Evolutionary conservation across 192 early-diverging fungal species (phyloP), one percentile per base, ranked within the genome.

Genomic region (Endogone sp.): DNA sequence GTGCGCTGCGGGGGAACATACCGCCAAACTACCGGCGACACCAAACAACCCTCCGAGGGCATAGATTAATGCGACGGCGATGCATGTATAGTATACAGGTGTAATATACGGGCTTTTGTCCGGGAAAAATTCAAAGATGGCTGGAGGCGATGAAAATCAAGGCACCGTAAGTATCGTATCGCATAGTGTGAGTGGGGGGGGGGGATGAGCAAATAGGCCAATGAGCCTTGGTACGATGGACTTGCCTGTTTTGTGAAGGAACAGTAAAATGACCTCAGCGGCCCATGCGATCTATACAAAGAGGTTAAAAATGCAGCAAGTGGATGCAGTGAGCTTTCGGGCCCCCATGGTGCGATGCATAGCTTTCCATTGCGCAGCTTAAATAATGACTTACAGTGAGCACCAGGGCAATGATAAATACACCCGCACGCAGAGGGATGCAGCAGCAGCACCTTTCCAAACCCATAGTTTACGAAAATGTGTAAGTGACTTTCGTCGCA

Each of bases 371-470:
- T n/a, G n/a, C n/a, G n/a, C n/a, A n/a, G n/a, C n/a, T n/a, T n/a
- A n/a, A n/a, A n/a, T n/a, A n/a, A n/a, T 49, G 26, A 11, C 65
- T 61, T 78, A 78, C 76, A 63, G 65, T 65, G 62, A 78, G 73
- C 64, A 68, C 72, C 22, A 73, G 61, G 29, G 76, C 68, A 64
- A 78, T 78, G 28, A 78, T 67, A 63, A 73, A 78, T 24, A 72
- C 73, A 6, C 71, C 76, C 21, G 71, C 60, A 56, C 76, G 56
- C 26, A 78, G 54, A 25, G 76, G 76, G 63, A 78, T 78, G 60
- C 71, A 73, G 55, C 76, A 70, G 61, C 76, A 78, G 29, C 76
- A 78, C 57, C 71, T 73, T 62, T 78, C 76, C 20, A 78, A 28
- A 44, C 71, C 69, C 44, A 77, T 31, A 22, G 68, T 66, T 22